Base-by-base conservation (phyloP, 495 filamentous ascomycete species). In the Parmelia sp. region DNA sequence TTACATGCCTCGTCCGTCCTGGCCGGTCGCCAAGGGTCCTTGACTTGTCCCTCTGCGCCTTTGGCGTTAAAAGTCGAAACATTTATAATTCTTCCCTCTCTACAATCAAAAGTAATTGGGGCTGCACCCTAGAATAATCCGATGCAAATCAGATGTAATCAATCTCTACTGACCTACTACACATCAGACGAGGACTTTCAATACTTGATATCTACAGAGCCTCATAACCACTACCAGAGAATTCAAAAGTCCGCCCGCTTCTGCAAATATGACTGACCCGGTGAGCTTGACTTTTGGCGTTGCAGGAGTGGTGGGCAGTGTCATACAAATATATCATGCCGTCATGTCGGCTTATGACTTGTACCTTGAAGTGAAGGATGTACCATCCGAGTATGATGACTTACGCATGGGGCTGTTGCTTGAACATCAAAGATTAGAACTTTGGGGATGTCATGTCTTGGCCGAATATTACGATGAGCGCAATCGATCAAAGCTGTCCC, bases 281-380 rank as follows among this genome's bases (percentile, higher is more conserved):
- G 44, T 57, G 29, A 62, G 69, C 27, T 59, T 71, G 31, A 58
- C 53, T 10, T 10, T 53, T 1, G 49, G 49, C 8, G 31, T 53
- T 53, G 10, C 62, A 1, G 69, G 69, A 6, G 55, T 68, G 9
- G 57, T 71, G 6, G 42, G 45, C 23, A 64, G 44, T 15, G 69
- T 71, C 25, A 58, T 68, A 17, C 62, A 71, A 23, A 56, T 53
- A 6, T 71, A 71, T 44, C 36, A 31, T 6, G 66, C 63, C 7
- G 60, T 66, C 2, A 66, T 58, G 60, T 51, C 60, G 8, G 64
- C 69, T 2, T 71, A 71, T 25, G 66, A 71, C 35, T 40, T 64
- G 17, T 71, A 71, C 44, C 56, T 71, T 19, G 59, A 36, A 2
- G 57, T 71, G 1, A 65, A 64, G 53, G 68, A 71, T 21, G 70